Base-by-base conservation (phyloP, 441 rosid genomes). In the Populus hybrid region DNA sequence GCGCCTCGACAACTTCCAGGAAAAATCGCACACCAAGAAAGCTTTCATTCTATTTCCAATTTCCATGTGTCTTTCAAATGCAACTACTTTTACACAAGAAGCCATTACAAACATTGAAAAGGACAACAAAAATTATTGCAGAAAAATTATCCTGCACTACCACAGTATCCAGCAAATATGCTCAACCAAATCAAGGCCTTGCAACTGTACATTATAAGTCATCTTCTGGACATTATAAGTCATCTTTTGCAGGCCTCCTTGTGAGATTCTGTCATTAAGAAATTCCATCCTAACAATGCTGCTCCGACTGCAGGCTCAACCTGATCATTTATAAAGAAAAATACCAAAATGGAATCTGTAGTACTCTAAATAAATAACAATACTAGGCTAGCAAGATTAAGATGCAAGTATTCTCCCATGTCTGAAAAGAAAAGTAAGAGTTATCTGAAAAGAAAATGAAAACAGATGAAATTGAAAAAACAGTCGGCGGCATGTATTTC, bases 291-390 rank as follows among this genome's bases (percentile, higher is more conserved):
- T 74, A 90, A 78, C 76, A 91, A 83, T 29, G 95, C 95, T 72
- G 95, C 95, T 12, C 95, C 95, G 21, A 90, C 88, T 0, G 91
- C 93, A 38, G 95, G 95, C 81, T 91, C 95, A 71, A 88, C 90
- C 95, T 91, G 87, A 70, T 7, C 28, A 56, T 31, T 28, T 40
- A 65, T 5, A 66, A 71, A 65, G 74, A 72, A 82, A 68, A 73
- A 56, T 9, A 68, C 10, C n/a, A 20, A 29, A 72, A 65, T 9
- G 26, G 10, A 61, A 68, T 16, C 20, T 28, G 71, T 29, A 33
- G 20, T 64, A 1, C 1, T 9, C 29, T 3, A 7, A 9, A 64
- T 64, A 64, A 24, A 21, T 64, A 66, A 33, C 35, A 68, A 6
- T 68, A n/a, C 33, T 28, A 24, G 10, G 29, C 56, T 12, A 45